phyloP scores from a whole-genome alignment of 768 basidiomycete genomes.

The Naganishia kalamii region DNA sequence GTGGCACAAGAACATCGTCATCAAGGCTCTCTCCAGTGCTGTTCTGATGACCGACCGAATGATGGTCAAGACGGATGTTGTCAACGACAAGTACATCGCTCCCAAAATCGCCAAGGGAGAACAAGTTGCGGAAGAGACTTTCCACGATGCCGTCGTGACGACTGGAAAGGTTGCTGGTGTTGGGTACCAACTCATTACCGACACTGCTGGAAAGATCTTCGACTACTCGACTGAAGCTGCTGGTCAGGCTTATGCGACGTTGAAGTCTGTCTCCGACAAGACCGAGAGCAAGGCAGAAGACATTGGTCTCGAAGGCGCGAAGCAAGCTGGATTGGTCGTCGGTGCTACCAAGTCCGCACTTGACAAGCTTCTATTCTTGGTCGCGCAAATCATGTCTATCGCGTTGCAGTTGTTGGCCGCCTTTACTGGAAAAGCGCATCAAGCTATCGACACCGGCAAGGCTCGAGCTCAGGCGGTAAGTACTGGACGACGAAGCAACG shows the following conservation, averaged over 20 bases:
- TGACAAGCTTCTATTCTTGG: background rate
- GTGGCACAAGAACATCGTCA: conserved; percentile 19
- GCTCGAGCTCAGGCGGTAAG: conserved; percentile 1
- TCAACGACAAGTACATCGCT: conserved; percentile 15
- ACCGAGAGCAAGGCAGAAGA: conserved; percentile 10
- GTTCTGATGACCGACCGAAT: conserved; percentile 11
- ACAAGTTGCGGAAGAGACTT: conserved; percentile 16
- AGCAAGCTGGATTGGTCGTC: conserved; percentile 7
- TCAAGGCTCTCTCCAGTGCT: conserved; percentile 14
- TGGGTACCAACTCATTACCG: conserved; percentile 8
- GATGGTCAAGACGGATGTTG: conserved; percentile 15
- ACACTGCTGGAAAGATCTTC: conserved; percentile 3
- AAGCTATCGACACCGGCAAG: conserved; percentile 4
- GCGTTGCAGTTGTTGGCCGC: background rate
- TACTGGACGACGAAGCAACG: background rate
- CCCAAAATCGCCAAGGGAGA: conserved; percentile 6
- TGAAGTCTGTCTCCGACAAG: background rate
- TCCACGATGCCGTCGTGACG: conserved; percentile 5
- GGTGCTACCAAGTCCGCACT: conserved; percentile 11
- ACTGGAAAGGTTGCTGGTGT: conserved; percentile 10
- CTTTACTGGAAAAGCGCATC: background rate
- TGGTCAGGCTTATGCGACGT: background rate
- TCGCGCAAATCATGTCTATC: conserved; percentile 8
- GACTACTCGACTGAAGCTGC: conserved; percentile 10
- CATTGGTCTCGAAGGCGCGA: background rate